These are phyloP conservation scores for Microcos paniculata DNA, from an alignment of 345 rosid genomes.

Conservation along the genomic window DNA sequence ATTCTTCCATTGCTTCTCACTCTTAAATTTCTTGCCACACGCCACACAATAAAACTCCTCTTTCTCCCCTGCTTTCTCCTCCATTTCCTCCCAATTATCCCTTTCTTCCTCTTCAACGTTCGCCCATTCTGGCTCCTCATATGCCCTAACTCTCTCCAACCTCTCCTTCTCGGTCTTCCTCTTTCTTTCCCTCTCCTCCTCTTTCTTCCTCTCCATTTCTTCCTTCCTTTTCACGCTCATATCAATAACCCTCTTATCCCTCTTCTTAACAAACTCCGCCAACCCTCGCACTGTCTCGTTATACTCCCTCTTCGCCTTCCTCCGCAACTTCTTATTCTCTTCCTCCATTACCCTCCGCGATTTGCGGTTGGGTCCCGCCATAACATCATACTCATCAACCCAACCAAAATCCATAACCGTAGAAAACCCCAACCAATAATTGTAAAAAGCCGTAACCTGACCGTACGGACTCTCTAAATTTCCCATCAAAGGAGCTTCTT, in stretches of 20 bases:
- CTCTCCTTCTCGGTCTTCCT: conserved; percentile 67
- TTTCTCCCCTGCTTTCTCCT: conserved; percentile 37
- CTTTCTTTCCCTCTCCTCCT: conserved; percentile 64
- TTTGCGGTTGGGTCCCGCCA: conserved; percentile 68
- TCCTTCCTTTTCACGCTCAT: conserved; percentile 68
- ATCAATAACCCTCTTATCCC: conserved; percentile 89
- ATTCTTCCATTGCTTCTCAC: conserved; percentile 95
- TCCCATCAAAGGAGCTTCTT: conserved; percentile 90
- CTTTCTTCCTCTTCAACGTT: conserved; percentile 47
- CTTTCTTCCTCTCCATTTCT: conserved; percentile 58
- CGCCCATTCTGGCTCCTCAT: conserved; percentile 71
- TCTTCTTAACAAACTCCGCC: conserved; percentile 88
- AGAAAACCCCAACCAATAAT: conserved; percentile 75
- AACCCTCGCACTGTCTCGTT: conserved; percentile 78
- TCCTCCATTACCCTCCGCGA: conserved; percentile 92
- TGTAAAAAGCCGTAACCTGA: conserved; percentile 85
- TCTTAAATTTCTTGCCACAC: conserved; percentile 90
- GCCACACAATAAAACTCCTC: conserved; percentile 73
- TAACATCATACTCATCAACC: conserved; percentile 76
- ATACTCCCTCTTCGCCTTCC: conserved; percentile 77
- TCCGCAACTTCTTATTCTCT: conserved; percentile 86
- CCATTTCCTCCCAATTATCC: conserved; percentile 39
- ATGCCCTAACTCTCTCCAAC: conserved; percentile 52
- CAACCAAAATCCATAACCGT: conserved; percentile 90
- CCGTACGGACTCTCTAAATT: conserved; percentile 67